phyloP scores from a whole-genome alignment of 116 monocot species.

The Papilionanthe hybrid region DNA sequence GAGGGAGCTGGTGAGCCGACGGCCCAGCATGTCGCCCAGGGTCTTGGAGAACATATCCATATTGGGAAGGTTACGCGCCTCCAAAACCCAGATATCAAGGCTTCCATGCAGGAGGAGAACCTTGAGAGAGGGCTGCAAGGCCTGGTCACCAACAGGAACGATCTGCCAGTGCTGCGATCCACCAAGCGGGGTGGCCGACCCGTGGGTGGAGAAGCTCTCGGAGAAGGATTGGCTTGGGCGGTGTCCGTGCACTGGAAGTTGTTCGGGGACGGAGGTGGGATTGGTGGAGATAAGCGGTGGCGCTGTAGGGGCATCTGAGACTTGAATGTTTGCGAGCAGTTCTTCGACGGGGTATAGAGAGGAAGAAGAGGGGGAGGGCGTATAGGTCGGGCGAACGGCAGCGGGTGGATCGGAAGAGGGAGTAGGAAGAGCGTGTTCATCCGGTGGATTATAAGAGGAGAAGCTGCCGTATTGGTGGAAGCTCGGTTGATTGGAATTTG shows the following conservation, averaged over 20 bases:
- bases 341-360: constrained; percentile 23
- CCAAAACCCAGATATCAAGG: constrained; percentile 59
- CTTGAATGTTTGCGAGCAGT: constrained; percentile 23
- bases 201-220: neutral
- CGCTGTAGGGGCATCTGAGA: constrained; percentile 21
- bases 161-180: constrained; percentile 13
- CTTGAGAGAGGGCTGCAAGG: constrained; percentile 40
- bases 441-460: neutral
- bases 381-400: neutral
- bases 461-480: constrained; percentile 4
- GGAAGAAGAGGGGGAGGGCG: constrained; percentile 15
- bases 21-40: constrained; percentile 50
- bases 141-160: neutral
- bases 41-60: constrained; percentile 85
- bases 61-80: constrained; percentile 78
- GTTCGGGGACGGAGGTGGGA: neutral
- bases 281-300: constrained; percentile 6
- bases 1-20: constrained; percentile 28
- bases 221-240: neutral
- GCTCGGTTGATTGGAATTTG: constrained; percentile 6
- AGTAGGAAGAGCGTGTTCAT: neutral
- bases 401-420: neutral
- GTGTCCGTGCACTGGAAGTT: neutral
- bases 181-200: neutral
- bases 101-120: constrained; percentile 80